A percentile compares a stretch with the other conserved stretches of the same genome.
Conservation (phyloP, 1,284 basidiomycete genomes). For the Trichosporon asahii region DNA sequence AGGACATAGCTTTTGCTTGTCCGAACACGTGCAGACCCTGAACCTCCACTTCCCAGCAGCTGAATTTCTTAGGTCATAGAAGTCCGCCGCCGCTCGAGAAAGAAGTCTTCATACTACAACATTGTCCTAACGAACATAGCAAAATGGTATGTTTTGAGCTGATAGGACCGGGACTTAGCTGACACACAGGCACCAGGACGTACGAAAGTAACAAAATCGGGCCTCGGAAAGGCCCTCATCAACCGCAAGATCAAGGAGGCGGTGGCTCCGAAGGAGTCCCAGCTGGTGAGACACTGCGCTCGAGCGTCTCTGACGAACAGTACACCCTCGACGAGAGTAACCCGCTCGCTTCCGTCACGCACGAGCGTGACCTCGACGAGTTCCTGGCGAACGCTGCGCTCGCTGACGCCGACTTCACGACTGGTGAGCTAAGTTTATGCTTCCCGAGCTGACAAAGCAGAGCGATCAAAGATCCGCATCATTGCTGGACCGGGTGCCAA, state of each 20-base stretch:
- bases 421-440: slow-evolving; percentile 59
- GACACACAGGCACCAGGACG: slow-evolving; percentile 32
- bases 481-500: slow-evolving; percentile 60
- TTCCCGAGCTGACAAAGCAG: slow-evolving; percentile 52
- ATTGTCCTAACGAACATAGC: background rate
- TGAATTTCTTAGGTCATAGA: slow-evolving; percentile 10
- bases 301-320: slow-evolving; percentile 51
- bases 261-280: slow-evolving; percentile 64
- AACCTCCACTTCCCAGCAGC: slow-evolving; percentile 4
- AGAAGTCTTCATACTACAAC: background rate
- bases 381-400: slow-evolving; percentile 93
- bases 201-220: slow-evolving; percentile 55
- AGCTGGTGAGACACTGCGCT: slow-evolving; percentile 59
- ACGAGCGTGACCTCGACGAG: slow-evolving; percentile 92
- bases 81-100: background rate
- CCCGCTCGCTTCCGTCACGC: slow-evolving; percentile 86
- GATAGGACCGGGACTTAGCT: background rate
- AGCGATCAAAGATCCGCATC: slow-evolving; percentile 87
- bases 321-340: slow-evolving; percentile 74
- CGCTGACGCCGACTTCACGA: slow-evolving; percentile 95
- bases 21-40: background rate
- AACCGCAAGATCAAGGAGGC: slow-evolving; percentile 83
- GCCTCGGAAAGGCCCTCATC: slow-evolving; percentile 85
- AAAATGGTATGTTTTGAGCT: slow-evolving; percentile 18
- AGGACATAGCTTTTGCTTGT: background rate